Base-by-base conservation (phyloP, 2,329 filamentous ascomycete species). In the Onygenales sp. region DNA sequence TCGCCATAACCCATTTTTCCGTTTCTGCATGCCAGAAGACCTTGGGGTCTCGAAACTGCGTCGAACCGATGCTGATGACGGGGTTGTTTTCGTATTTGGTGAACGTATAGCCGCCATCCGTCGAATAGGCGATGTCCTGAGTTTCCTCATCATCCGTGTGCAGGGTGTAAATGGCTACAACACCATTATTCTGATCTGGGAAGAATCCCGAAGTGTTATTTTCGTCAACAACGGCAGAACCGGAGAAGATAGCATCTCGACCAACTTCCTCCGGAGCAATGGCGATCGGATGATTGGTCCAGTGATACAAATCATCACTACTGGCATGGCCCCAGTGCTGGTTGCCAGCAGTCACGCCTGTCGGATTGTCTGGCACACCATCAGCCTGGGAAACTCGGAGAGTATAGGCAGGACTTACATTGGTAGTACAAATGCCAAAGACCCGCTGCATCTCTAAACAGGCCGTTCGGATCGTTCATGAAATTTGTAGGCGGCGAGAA, bases 281-380 rank as follows among this genome's bases (percentile, higher is more conserved):
- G 9, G 82, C 82, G 56, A 85, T 82, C 5, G 78, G 77, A 61
- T 85, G 82, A 56, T 85, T 84, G 1, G 70, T 71, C 83, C 82
- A 86, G 55, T 78, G 77, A 62, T 83, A 85, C 1, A 86, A 68
- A 59, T 86, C 82, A 11, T 67, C 61, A 34, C 77, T 81, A 1
- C 82, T 85, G 2, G 82, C 82, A 60, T 86, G 83, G 8, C 83
- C 83, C 83, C 83, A 86, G 59, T 85, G 81, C 60, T 84, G 77
- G 55, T 83, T 81, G 1, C 80, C 81, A 5, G 70, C 77, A 0
- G 77, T 72, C 6, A 68, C 65, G 2, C 62, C 74, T 0, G 71
- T 71, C 1, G 78, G 77, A 52, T 80, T 79, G 58, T 78, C 74
- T 76, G 44, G 14, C 21, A 21, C 43, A n/a, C 10, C 42, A 40